Percentiles rank a stretch among this genome's conserved stretches.
These are phyloP conservation scores for Fusarium sp. DNA, from an alignment of 2,329 filamentous ascomycete species.

Conservation along the genomic window DNA sequence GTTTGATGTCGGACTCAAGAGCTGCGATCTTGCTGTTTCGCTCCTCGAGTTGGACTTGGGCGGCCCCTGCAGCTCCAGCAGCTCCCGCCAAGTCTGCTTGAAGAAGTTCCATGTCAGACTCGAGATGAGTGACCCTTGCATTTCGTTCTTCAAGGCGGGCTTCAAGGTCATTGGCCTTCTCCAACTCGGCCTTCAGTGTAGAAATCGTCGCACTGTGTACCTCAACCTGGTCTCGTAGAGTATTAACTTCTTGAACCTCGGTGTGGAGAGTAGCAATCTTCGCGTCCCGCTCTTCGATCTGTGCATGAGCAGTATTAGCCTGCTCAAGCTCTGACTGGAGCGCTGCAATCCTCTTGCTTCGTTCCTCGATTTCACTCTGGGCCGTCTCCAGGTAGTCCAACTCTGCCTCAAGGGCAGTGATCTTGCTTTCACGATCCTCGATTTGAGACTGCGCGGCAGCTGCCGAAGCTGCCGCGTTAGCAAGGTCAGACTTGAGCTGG, in stretches of 20 bases:
- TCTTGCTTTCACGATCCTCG: slow-evolving; percentile 34
- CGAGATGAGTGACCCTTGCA: slow-evolving; percentile 32
- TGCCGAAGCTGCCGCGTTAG: slow-evolving; percentile 6
- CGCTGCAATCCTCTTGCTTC: slow-evolving; percentile 24
- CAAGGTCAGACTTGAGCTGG: slow-evolving; percentile 31
- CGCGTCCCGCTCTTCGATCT: slow-evolving; percentile 25
- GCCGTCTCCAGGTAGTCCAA: slow-evolving; percentile 26
- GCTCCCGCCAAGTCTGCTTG: slow-evolving; percentile 30
- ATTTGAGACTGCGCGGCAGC: slow-evolving; percentile 26
- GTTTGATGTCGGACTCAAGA: slow-evolving; percentile 49
- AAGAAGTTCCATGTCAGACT: slow-evolving; percentile 47
- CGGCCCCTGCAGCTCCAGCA: slow-evolving; percentile 24
- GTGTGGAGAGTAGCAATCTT: slow-evolving; percentile 21
- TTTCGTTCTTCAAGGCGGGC: slow-evolving; percentile 32
- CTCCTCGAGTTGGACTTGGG: slow-evolving; percentile 42
- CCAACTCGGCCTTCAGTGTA: slow-evolving; percentile 31
- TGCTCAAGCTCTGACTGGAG: slow-evolving; percentile 47
- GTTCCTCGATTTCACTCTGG: slow-evolving; percentile 30
- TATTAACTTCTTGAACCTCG: slow-evolving; percentile 29
- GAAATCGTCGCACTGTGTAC: slow-evolving; percentile 32
- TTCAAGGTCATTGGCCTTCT: slow-evolving; percentile 22
- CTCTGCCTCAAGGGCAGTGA: slow-evolving; percentile 29
- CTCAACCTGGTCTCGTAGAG: slow-evolving; percentile 22
- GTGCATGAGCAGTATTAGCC: background rate
- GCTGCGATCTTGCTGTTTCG: slow-evolving; percentile 54